These are phyloP conservation scores for Coemansia umbellata DNA, from an alignment of 192 early-diverging fungal genomes.

Conservation along the genomic window DNA sequence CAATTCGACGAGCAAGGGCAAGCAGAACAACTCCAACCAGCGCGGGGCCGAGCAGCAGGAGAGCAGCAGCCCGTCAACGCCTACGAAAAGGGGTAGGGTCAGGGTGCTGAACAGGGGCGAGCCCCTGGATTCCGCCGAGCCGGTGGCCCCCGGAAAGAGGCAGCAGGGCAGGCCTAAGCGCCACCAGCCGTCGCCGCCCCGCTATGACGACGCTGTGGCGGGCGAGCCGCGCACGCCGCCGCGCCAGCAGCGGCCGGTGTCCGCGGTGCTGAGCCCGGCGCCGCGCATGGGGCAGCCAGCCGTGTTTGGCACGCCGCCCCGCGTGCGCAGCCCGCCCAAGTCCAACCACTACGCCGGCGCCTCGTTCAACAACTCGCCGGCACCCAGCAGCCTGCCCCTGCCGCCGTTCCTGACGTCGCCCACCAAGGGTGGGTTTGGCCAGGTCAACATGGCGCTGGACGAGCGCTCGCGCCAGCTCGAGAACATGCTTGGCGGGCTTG, in stretches of 20 bases:
- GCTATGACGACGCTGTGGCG: not conserved
- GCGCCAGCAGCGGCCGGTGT: not conserved
- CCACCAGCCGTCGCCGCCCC: not conserved
- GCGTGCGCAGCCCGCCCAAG: slow-evolving; percentile 20
- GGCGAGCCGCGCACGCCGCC: not conserved
- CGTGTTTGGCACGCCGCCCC: not conserved
- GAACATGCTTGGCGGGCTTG: slow-evolving; percentile 16
- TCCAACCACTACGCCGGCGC: slow-evolving; percentile 42
- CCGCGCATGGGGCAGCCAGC: slow-evolving; percentile 7
- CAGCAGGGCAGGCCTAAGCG: slow-evolving; percentile 20
- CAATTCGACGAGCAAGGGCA: slow-evolving; percentile 13
- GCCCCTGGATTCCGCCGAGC: no score
- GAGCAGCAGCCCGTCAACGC: slow-evolving; percentile 2
- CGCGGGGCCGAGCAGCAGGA: not conserved
- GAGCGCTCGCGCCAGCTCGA: slow-evolving; percentile 42
- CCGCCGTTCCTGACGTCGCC: slow-evolving; percentile 39
- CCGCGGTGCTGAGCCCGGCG: slow-evolving; percentile 8
- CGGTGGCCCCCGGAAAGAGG: no score
- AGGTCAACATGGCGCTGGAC: slow-evolving; percentile 12
- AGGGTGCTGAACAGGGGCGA: no score
- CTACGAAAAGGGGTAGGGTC: slow-evolving; percentile 12
- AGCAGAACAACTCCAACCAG: slow-evolving; percentile 40
- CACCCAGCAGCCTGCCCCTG: slow-evolving; percentile 35
- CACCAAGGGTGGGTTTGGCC: not conserved
- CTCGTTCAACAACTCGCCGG: slow-evolving; percentile 50